phyloP scores from a whole-genome alignment of 805 yeast genomes.

The Candida chauliodis region DNA sequence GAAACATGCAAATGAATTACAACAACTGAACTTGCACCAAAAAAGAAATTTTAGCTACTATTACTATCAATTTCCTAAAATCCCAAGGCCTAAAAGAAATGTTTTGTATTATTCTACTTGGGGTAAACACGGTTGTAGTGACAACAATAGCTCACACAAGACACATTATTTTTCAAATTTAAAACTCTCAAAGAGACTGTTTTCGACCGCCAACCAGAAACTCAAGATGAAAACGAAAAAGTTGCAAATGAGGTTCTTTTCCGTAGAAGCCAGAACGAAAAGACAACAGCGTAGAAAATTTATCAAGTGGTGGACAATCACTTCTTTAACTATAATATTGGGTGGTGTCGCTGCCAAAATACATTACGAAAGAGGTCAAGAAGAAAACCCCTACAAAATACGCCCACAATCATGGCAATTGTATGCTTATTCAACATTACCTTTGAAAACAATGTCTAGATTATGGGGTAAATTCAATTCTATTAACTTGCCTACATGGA shows the following conservation, averaged over 20 bases:
- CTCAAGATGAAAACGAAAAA: conserved; percentile 32
- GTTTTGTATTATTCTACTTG: conserved; percentile 49
- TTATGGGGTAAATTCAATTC: conserved; percentile 92
- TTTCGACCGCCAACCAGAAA: conserved; percentile 35
- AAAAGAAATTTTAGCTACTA: conserved; percentile 19
- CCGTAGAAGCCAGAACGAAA: conserved; percentile 38
- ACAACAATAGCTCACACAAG: conserved; percentile 17
- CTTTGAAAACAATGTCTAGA: conserved; percentile 85
- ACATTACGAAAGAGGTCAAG: conserved; percentile 33
- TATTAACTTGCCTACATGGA: conserved; percentile 80
- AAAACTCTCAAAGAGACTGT: conserved; percentile 26
- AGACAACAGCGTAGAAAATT: conserved; percentile 39
- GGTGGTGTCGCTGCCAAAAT: conserved; percentile 52
- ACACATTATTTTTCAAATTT: conserved; percentile 17
- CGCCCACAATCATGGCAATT: conserved; percentile 84
- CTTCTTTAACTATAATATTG: conserved; percentile 49
- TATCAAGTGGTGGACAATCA: conserved; percentile 52
- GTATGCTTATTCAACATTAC: conserved; percentile 84
- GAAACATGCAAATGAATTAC: conserved; percentile 28
- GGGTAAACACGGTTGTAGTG: conserved; percentile 17
- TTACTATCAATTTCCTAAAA: conserved; percentile 46
- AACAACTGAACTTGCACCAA: conserved; percentile 12
- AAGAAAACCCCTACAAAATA: conserved; percentile 39
- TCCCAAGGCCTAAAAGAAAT: conserved; percentile 56
- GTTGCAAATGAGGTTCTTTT: conserved; percentile 38